phyloP scores from a whole-genome alignment of 176 grass and related monocot species.

The Thinopyrum elongatum region DNA sequence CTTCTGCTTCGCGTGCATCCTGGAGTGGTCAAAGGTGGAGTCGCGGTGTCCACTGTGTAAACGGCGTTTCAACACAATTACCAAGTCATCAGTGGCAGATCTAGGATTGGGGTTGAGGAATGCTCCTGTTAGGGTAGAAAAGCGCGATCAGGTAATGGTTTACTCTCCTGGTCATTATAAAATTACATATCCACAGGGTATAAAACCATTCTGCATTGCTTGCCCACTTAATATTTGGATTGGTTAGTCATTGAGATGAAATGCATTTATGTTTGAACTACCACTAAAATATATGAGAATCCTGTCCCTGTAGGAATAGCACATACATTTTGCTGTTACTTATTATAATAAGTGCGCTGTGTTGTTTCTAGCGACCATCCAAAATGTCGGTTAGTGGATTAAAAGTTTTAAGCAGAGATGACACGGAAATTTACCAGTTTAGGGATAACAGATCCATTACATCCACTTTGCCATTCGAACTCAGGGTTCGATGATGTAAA shows the following conservation, averaged over 20 bases:
- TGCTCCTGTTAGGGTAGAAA: constrained; percentile 60
- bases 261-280: neutral
- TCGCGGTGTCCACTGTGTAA: constrained; percentile 73
- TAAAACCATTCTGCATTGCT: neutral
- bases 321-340: constrained; percentile 2
- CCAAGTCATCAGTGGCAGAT: constrained; percentile 63
- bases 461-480: neutral
- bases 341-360: neutral
- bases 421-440: neutral
- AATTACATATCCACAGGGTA: neutral
- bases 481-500: neutral
- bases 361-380: neutral
- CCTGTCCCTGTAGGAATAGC: neutral
- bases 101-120: constrained; percentile 41
- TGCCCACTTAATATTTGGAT: neutral
- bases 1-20: constrained; percentile 74
- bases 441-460: neutral
- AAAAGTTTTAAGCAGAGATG: neutral
- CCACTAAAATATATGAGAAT: neutral
- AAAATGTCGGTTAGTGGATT: neutral
- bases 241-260: constrained; percentile 6
- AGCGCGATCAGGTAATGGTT: constrained; percentile 68
- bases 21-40: constrained; percentile 89
- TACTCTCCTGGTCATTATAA: neutral
- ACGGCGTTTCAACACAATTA: constrained; percentile 62